Evolutionary conservation across 2,329 filamentous ascomycete species (phyloP).

Genomic region (Exophiala mesophila): DNA sequence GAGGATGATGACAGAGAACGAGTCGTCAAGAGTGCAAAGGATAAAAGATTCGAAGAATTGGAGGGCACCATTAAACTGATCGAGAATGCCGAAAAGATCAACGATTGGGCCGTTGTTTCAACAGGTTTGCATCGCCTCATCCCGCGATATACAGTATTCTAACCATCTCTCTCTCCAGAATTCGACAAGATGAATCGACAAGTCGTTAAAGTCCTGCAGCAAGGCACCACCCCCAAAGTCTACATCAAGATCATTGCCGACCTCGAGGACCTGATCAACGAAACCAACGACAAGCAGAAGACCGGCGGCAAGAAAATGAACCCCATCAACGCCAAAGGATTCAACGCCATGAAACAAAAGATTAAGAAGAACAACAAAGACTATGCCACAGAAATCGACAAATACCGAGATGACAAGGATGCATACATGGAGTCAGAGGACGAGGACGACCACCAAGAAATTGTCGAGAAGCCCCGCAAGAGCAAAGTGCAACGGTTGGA

Average conservation of each 20-base stretch:
- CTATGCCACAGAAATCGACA: conserved; percentile 78
- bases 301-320: conserved; percentile 98
- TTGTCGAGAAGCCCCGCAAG: conserved; percentile 40
- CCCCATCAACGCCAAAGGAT: conserved; percentile 83
- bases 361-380: conserved; percentile 99
- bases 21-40: conserved; percentile 94
- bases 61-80: conserved; percentile 85
- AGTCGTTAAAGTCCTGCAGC: conserved; percentile 69
- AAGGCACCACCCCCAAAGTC: conserved; percentile 75
- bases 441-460: conserved; percentile 59
- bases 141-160: background rate
- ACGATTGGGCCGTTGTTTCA: conserved; percentile 92
- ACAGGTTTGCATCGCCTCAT: conserved; percentile 76
- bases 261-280: conserved; percentile 89
- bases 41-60: conserved; percentile 92
- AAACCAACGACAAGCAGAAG: conserved; percentile 93
- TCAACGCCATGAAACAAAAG: conserved; percentile 96
- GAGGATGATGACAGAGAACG: conserved; percentile 82
- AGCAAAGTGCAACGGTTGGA: conserved; percentile 44
- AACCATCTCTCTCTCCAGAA: conserved; percentile 52
- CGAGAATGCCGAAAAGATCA: conserved; percentile 95
- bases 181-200: conserved; percentile 93
- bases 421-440: conserved; percentile 81
- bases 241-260: conserved; percentile 93
- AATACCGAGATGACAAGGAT: conserved; percentile 79